A percentile compares a stretch with the other conserved stretches of the same genome.
These are phyloP conservation scores for Colletotrichum eleusines DNA, from an alignment of 2,329 filamentous ascomycete genomes.

Conservation along the genomic window DNA sequence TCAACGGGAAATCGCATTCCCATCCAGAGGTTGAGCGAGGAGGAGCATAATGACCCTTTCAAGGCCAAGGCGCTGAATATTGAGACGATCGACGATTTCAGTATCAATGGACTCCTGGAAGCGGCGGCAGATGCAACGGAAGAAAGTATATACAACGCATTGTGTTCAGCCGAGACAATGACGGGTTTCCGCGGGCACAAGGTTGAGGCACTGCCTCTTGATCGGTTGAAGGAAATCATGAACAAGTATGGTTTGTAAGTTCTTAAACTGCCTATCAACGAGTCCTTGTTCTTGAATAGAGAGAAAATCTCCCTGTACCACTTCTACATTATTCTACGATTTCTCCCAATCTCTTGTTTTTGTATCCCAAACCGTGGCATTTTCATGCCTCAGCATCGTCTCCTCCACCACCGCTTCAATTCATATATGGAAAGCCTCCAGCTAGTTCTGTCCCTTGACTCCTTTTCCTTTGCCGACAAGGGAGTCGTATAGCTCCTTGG, in stretches of 20 bases:
- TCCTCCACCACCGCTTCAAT: not conserved
- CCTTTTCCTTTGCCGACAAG: slow-evolving; percentile 15
- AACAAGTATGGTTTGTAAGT: slow-evolving; percentile 47
- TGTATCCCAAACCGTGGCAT: not conserved
- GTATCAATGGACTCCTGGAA: slow-evolving; percentile 72
- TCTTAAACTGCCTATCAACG: not conserved
- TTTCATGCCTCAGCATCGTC: not conserved
- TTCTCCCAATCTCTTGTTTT: not conserved
- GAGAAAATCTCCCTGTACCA: no score
- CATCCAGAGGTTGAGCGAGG: slow-evolving; percentile 54
- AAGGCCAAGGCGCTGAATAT: slow-evolving; percentile 53
- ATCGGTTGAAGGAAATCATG: slow-evolving; percentile 60
- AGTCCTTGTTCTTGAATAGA: not conserved
- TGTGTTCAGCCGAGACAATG: slow-evolving; percentile 72
- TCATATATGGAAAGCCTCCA: not conserved
- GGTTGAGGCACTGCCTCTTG: slow-evolving; percentile 63
- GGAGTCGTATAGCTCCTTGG: slow-evolving; percentile 1
- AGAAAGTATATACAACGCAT: slow-evolving; percentile 74
- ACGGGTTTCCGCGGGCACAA: slow-evolving; percentile 63
- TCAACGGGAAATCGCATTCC: slow-evolving; percentile 69
- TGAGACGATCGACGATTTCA: slow-evolving; percentile 66
- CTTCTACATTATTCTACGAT: no score
- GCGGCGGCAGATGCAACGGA: slow-evolving; percentile 73
- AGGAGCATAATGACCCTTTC: slow-evolving; percentile 53
- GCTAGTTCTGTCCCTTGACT: not conserved